These are phyloP conservation scores for Phytopythium boreale DNA, from an alignment of 352 stramenopile genomes.

Conservation along the genomic window DNA sequence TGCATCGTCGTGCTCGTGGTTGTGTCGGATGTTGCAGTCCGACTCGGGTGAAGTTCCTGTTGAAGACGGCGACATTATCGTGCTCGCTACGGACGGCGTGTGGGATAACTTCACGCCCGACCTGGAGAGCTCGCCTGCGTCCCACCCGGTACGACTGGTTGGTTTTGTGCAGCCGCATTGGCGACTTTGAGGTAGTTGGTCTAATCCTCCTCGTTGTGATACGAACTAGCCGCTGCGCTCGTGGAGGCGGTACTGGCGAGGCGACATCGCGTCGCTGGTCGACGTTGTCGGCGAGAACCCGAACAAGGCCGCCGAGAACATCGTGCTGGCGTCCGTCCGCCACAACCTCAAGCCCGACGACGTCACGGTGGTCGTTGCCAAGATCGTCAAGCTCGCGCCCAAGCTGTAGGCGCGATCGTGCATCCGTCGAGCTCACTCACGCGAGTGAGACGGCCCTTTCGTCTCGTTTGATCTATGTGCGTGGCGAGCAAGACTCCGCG, in stretches of 20 bases:
- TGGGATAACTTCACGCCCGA: slow-evolving; percentile 79
- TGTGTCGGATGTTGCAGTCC: slow-evolving; percentile 29
- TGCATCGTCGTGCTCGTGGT: too few species aligned
- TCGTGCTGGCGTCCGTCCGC: slow-evolving; percentile 64
- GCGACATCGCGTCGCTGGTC: slow-evolving; percentile 53
- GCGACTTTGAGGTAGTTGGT: neutral
- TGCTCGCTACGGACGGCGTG: slow-evolving; percentile 77
- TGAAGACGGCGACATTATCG: slow-evolving; percentile 72
- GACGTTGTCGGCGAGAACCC: slow-evolving; percentile 47
- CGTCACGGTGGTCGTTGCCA: slow-evolving; percentile 76
- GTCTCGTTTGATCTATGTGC: neutral
- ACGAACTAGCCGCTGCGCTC: slow-evolving; percentile 43
- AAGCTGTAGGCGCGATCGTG: slow-evolving; percentile 36
- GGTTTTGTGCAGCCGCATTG: neutral
- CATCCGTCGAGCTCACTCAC: too few species aligned
- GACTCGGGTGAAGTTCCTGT: slow-evolving; percentile 69
- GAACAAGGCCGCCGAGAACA: slow-evolving; percentile 51
- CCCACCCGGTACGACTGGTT: slow-evolving; percentile 48
- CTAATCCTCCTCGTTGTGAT: slow-evolving; percentile 2
- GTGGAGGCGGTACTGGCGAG: slow-evolving; percentile 63
- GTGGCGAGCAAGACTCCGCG: neutral
- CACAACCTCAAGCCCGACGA: slow-evolving; percentile 86
- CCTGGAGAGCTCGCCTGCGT: slow-evolving; percentile 38
- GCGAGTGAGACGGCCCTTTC: neutral
- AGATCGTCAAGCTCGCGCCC: slow-evolving; percentile 46